A percentile compares a stretch with the other conserved stretches of the same genome.
These are phyloP conservation scores for Yamadazyma phyllophila DNA, from an alignment of 805 yeast species.

Conservation along the genomic window DNA sequence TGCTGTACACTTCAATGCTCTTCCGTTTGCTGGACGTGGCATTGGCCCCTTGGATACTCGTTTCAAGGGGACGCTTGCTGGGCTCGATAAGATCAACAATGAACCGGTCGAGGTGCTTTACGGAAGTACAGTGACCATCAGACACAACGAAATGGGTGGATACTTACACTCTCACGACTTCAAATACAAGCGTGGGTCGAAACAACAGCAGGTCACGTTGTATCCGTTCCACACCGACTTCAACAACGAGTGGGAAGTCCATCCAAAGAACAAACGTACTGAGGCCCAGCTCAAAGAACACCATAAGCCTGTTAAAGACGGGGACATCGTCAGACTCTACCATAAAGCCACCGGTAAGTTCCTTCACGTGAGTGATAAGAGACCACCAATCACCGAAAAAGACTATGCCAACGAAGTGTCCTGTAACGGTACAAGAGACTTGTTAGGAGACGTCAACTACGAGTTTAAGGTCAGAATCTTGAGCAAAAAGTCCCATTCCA, in stretches of 20 bases:
- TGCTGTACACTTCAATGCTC: constrained; percentile 51
- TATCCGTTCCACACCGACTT: constrained; percentile 56
- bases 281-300: constrained; percentile 39
- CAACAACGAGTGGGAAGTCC: constrained; percentile 66
- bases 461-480: constrained; percentile 61
- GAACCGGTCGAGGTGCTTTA: constrained; percentile 65
- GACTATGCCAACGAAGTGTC: constrained; percentile 87
- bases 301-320: constrained; percentile 44
- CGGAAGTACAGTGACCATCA: constrained; percentile 70
- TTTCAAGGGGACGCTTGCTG: constrained; percentile 59
- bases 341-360: constrained; percentile 69
- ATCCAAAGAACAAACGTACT: constrained; percentile 26
- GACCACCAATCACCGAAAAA: constrained; percentile 88
- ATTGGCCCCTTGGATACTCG: constrained; percentile 62
- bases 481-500: constrained; percentile 29
- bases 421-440: constrained; percentile 61
- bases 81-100: constrained; percentile 31
- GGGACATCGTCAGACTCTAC: constrained; percentile 60
- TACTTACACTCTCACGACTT: constrained; percentile 78
- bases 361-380: constrained; percentile 59
- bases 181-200: constrained; percentile 61
- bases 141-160: constrained; percentile 68
- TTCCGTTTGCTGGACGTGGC: constrained; percentile 54
- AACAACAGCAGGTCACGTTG: constrained; percentile 78
- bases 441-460: constrained; percentile 66